Percentiles rank a stretch among this genome's conserved stretches.
Evolutionary conservation across 2,329 filamentous ascomycete genomes (phyloP).

Genomic region (Ploettnerulaceae sp.): DNA sequence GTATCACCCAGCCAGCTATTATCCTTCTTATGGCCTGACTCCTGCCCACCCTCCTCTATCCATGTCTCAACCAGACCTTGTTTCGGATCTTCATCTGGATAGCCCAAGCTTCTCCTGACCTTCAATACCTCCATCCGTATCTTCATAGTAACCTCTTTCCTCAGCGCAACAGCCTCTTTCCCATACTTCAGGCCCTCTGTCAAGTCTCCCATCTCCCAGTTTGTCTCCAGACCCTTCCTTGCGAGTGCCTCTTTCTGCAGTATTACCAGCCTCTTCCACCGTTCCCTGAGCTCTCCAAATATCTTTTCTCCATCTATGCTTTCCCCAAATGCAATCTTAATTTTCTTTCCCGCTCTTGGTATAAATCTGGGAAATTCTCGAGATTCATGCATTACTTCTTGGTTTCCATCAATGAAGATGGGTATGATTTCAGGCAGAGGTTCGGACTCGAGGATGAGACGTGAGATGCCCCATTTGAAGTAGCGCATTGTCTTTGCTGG

Average conservation of each 20-base stretch:
- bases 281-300: constrained; percentile 71
- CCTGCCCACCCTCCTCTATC: constrained; percentile 50
- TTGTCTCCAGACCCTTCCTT: constrained; percentile 30
- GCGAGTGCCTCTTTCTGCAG: constrained; percentile 42
- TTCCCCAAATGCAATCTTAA: constrained; percentile 75
- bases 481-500: constrained; percentile 77
- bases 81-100: constrained; percentile 72
- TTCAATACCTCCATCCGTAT: constrained; percentile 78
- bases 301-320: constrained; percentile 65
- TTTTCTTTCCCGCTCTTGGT: constrained; percentile 65
- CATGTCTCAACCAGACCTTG: constrained; percentile 78
- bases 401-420: constrained; percentile 89
- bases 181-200: constrained; percentile 62
- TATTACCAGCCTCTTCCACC: constrained; percentile 66
- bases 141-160: constrained; percentile 74
- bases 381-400: constrained; percentile 82
- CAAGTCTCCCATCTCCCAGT: constrained; percentile 51
- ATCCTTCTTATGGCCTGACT: constrained; percentile 55
- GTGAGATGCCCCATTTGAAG: constrained; percentile 95
- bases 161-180: constrained; percentile 68
- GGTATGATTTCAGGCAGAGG: constrained; percentile 85
- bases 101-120: constrained; percentile 64
- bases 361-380: constrained; percentile 74
- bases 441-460: constrained; percentile 84
- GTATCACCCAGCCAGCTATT: constrained; percentile 54